These are phyloP conservation scores for Agrocybe chaxingu DNA, from an alignment of 768 basidiomycete genomes.

Conservation along the genomic window DNA sequence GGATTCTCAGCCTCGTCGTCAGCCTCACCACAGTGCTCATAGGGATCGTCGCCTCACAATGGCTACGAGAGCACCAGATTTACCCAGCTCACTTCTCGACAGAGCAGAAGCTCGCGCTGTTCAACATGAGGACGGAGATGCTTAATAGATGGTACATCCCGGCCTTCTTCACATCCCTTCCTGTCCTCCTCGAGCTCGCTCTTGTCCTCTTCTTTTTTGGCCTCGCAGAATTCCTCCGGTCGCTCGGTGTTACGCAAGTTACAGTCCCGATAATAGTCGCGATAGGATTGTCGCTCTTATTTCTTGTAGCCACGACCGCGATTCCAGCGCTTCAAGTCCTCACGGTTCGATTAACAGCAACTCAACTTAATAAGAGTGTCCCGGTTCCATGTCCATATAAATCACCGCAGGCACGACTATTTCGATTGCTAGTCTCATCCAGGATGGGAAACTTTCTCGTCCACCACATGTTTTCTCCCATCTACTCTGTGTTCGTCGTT, in stretches of 20 bases:
- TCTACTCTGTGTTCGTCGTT: too few species aligned
- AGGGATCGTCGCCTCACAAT: constrained; percentile 20
- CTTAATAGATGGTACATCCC: constrained; percentile 20
- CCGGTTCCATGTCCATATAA: constrained; percentile 12
- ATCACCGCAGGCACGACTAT: constrained; percentile 12
- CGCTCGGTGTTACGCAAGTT: constrained; percentile 13
- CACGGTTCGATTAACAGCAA: background rate
- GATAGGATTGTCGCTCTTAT: constrained; percentile 10
- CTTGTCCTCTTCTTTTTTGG: constrained; percentile 23
- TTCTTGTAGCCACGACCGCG: constrained; percentile 16
- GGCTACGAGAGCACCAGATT: constrained; percentile 20
- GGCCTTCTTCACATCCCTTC: constrained; percentile 17
- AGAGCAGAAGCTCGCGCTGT: constrained; percentile 13
- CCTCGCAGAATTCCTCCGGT: constrained; percentile 19
- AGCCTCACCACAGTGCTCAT: constrained; percentile 18
- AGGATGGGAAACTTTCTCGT: too few species aligned
- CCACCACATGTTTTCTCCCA: too few species aligned
- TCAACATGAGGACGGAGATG: constrained; percentile 19
- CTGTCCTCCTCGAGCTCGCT: constrained; percentile 20
- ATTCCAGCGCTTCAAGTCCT: constrained; percentile 8
- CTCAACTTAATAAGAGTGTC: background rate
- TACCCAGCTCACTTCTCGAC: constrained; percentile 8
- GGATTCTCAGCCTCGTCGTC: constrained; percentile 19
- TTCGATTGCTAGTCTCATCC: background rate
- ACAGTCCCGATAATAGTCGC: constrained; percentile 11